A percentile compares a stretch with the other conserved stretches of the same genome.
phyloP scores from a whole-genome alignment of 116 monocot species.

The Thalassia testudinum region DNA sequence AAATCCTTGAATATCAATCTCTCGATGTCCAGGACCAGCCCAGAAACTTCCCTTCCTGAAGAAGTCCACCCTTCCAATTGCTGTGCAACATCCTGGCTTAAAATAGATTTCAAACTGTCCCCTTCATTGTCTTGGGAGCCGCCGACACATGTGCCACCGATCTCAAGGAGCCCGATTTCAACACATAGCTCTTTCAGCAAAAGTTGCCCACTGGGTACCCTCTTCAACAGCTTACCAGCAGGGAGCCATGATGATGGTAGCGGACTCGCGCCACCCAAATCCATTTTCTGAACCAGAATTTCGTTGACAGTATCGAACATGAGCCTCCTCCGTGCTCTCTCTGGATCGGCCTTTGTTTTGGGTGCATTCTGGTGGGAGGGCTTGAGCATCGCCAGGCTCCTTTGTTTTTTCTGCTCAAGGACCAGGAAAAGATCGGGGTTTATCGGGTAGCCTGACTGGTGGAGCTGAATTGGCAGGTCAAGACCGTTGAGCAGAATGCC shows the following conservation, averaged over 20 bases:
- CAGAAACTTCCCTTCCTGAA: slow-evolving; percentile 19
- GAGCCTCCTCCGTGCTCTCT: slow-evolving; percentile 38
- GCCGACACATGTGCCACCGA: slow-evolving; percentile 1
- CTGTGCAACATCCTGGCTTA: slow-evolving; percentile 15
- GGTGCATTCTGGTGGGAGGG: background rate
- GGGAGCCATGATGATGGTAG: background rate
- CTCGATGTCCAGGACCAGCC: slow-evolving; percentile 50
- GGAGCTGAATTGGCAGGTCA: slow-evolving; percentile 28
- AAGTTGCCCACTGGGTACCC: slow-evolving; percentile 16
- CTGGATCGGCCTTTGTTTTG: slow-evolving; percentile 8
- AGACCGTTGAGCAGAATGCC: slow-evolving; percentile 64
- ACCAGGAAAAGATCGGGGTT: slow-evolving; percentile 75
- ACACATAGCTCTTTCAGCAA: slow-evolving; percentile 31
- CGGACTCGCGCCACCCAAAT: background rate
- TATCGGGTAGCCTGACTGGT: slow-evolving; percentile 50
- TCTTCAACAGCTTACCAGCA: slow-evolving; percentile 3
- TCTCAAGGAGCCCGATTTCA: slow-evolving; percentile 17
- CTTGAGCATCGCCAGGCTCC: slow-evolving; percentile 13
- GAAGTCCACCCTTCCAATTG: slow-evolving; percentile 25
- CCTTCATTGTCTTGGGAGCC: slow-evolving; percentile 6
- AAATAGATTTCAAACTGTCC: slow-evolving; percentile 8
- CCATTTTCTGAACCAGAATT: slow-evolving; percentile 36
- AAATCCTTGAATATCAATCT: slow-evolving; percentile 69
- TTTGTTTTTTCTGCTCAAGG: slow-evolving; percentile 48
- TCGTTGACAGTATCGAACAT: slow-evolving; percentile 68